A percentile compares a stretch with the other conserved stretches of the same genome.
Evolutionary conservation across 2,329 filamentous ascomycete genomes (phyloP).

Genomic region (Purpureocillium takamizusanense): DNA sequence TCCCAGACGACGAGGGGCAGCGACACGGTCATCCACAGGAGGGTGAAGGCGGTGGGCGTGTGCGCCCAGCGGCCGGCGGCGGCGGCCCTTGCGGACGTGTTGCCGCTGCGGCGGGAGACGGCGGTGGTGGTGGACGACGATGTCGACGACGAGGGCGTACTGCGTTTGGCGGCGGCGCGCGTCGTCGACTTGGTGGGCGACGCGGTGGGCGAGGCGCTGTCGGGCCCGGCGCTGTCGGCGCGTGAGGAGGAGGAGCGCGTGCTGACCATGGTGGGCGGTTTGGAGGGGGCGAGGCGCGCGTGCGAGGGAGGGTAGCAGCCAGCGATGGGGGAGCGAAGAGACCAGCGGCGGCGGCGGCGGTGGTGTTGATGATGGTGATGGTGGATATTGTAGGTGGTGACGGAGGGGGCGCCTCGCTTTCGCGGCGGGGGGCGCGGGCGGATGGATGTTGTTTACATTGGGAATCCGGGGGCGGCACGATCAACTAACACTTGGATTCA

Average conservation of each 20-base stretch:
- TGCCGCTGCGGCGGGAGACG: conserved; percentile 4
- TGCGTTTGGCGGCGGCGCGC: conserved; percentile 1
- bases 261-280: conserved; percentile 23
- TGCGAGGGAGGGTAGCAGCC: too few relatives aligned
- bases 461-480: too few relatives aligned
- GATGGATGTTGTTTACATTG: too few relatives aligned
- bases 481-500: too few relatives aligned
- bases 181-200: conserved; percentile 8
- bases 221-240: conserved; percentile 17
- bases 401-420: too few relatives aligned
- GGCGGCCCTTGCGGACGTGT: not conserved
- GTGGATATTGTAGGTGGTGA: too few relatives aligned
- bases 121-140: conserved; percentile 6
- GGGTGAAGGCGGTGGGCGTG: conserved; percentile 33
- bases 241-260: conserved; percentile 26
- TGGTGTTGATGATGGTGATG: too few relatives aligned
- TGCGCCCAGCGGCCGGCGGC: conserved; percentile 28
- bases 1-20: conserved; percentile 79
- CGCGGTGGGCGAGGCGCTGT: conserved; percentile 7
- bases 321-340: too few relatives aligned
- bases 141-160: not conserved
- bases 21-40: conserved; percentile 66
- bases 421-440: too few relatives aligned
- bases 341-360: too few relatives aligned
- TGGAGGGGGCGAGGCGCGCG: not conserved